Base-by-base conservation (phyloP, 805 yeast genomes). In the Ascoidea rubescens region DNA sequence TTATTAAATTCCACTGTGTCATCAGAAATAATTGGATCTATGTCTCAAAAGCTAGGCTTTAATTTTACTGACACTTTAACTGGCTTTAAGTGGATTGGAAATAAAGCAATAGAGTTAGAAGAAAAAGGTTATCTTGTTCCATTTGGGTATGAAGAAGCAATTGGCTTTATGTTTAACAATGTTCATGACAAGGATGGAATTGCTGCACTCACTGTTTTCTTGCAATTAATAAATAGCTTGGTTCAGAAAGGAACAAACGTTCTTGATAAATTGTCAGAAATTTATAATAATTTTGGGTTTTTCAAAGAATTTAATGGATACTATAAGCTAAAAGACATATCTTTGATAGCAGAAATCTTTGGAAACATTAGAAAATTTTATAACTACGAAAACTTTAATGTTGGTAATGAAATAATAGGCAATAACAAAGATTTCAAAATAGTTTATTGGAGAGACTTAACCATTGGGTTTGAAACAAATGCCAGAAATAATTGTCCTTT, bases 41-140 rank as follows among this genome's bases (percentile, higher is more conserved):
- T 89, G 80, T 93, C 96, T 0, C 64, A 71, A 4, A 62, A 60
- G 4, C 71, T 77, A 48, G 82, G 83, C 0, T 82, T 84, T 62
- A 70, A 77, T 48, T 85, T 74, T 65, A 74, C 70, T 46, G 97
- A 93, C 56, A 91, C 98, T 0, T 72, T 91, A 53, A 91, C 98
- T 0, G 99, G 99, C 1, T 91, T 91, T 71, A 91, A 91, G 67
- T 91, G 99, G 99, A 83, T 91, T 44, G 99, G 98, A 4, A 91
- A 91, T 62, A 77, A 79, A 56, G 93, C 96, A 1, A 78, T 84
- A 43, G 85, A 82, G 5, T 69, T 87, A 49, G 88, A 84, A 56
- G 55, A 62, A 0, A 63, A 75, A 47, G 96, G 95, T 0, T 79
- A 62, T 59, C 56, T 51, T 4, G 96, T 90, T 1, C 95, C 96